phyloP scores from a whole-genome alignment of 306 rosid species.

The Cucurbita pepo region DNA sequence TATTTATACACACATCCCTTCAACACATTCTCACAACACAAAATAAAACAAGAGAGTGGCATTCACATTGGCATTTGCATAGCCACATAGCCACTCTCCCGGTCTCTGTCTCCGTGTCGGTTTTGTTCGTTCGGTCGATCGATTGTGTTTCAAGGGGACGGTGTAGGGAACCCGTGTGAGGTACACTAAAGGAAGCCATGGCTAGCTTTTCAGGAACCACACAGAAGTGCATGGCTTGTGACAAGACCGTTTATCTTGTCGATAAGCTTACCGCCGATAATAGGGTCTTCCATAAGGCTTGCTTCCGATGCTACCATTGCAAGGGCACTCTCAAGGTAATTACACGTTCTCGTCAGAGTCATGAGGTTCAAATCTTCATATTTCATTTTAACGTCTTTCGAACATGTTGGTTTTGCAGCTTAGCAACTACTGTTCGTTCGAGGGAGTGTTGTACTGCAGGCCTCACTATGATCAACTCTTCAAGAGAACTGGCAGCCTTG shows the following conservation, averaged over 20 bases:
- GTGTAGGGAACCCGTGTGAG: background rate
- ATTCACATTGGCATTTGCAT: background rate
- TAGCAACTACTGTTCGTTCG: constrained; percentile 62
- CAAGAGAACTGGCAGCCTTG: constrained; percentile 79
- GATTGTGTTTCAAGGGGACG: background rate
- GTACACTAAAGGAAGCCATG: constrained; percentile 10
- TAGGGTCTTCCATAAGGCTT: constrained; percentile 54
- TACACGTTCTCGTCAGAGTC: too few relatives aligned
- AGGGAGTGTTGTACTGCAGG: constrained; percentile 81
- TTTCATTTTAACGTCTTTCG: background rate
- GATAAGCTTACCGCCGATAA: constrained; percentile 53
- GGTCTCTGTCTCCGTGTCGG: background rate
- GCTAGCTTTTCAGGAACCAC: constrained; percentile 50
- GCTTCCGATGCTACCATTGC: constrained; percentile 93
- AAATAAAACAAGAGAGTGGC: background rate
- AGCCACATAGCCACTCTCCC: background rate
- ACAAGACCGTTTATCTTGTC: constrained; percentile 54
- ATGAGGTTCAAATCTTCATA: too few relatives aligned
- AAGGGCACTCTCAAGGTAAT: constrained; percentile 52
- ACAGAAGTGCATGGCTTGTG: constrained; percentile 61
- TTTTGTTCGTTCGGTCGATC: background rate
- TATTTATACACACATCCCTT: background rate
- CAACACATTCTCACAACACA: background rate
- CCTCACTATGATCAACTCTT: constrained; percentile 84
- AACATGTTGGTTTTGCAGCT: constrained; percentile 30